Evolutionary conservation across 495 filamentous ascomycete species (phyloP).

Genomic region (Sphaerosporella brunnea): DNA sequence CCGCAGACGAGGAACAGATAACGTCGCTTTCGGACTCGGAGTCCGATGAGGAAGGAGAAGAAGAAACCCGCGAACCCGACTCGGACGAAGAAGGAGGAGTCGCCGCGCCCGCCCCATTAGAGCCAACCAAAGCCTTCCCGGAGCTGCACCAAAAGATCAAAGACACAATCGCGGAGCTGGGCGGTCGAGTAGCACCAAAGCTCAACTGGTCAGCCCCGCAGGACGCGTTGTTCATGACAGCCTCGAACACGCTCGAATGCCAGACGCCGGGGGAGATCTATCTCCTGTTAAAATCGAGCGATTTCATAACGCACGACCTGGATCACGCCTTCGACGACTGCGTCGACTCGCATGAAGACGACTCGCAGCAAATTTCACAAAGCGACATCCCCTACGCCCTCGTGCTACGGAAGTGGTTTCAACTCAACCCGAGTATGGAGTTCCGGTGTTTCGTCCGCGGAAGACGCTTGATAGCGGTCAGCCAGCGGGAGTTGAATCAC

Average conservation of each 20-base stretch:
- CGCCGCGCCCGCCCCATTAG: too few relatives aligned
- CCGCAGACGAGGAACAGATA: constrained; percentile 35
- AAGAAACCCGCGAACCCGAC: too few relatives aligned
- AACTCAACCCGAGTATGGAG: constrained; percentile 74
- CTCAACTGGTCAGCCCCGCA: constrained; percentile 95
- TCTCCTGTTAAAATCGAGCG: constrained; percentile 74
- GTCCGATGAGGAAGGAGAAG: constrained; percentile 35
- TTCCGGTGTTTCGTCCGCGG: constrained; percentile 87
- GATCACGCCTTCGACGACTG: constrained; percentile 83
- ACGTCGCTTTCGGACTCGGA: constrained; percentile 26
- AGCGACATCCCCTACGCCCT: constrained; percentile 43
- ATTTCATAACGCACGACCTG: constrained; percentile 86
- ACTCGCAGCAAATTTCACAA: background rate
- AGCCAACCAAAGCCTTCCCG: constrained; percentile 33
- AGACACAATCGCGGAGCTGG: constrained; percentile 55
- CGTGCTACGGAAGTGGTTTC: constrained; percentile 70
- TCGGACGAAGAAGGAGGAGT: constrained; percentile 22
- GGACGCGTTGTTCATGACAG: constrained; percentile 87
- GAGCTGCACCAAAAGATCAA: constrained; percentile 62
- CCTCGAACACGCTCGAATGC: constrained; percentile 82
- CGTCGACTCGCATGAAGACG: constrained; percentile 24
- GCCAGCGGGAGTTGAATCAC: constrained; percentile 77
- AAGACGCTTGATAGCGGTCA: constrained; percentile 59
- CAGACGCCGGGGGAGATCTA: constrained; percentile 77
- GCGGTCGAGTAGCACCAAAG: constrained; percentile 73